Evolutionary conservation across 75 land plant species (phyloP).

Genomic region (Adiantum capillusveneris): DNA sequence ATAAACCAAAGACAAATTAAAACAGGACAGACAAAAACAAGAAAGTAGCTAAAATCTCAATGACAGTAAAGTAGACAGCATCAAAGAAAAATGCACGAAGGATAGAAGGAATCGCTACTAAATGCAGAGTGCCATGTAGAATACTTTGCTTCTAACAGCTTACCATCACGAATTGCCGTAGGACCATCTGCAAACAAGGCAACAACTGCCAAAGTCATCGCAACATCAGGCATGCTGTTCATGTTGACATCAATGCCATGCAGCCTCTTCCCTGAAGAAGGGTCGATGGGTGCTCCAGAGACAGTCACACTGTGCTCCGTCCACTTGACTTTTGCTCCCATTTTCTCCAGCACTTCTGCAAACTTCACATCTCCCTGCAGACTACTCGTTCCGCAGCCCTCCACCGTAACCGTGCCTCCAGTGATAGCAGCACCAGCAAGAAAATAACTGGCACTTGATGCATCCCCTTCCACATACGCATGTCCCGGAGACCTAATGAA

Average conservation of each 20-base stretch:
- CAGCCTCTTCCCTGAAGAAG: constrained; percentile 50
- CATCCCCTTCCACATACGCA: constrained; percentile 99
- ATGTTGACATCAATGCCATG: constrained; percentile 90
- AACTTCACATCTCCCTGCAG: constrained; percentile 99
- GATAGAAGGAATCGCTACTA: background rate
- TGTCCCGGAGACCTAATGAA: constrained; percentile 72
- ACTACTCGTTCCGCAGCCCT: constrained; percentile 95
- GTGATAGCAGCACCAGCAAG: constrained; percentile 95
- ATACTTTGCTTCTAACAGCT: too few relatives aligned
- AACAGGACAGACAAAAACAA: too few relatives aligned
- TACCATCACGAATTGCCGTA: constrained; percentile 94
- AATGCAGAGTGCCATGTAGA: too few relatives aligned
- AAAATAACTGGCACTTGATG: constrained; percentile 99
- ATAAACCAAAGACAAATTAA: too few relatives aligned
- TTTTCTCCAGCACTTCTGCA: constrained; percentile 95
- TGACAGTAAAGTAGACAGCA: too few relatives aligned
- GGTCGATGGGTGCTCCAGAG: constrained; percentile 64
- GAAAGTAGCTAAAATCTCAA: too few relatives aligned
- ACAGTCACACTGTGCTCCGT: constrained; percentile 89
- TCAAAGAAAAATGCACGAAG: too few relatives aligned
- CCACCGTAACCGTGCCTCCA: constrained; percentile 93
- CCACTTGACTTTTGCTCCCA: constrained; percentile 95
- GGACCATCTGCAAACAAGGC: constrained; percentile 94
- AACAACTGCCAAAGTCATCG: constrained; percentile 97
- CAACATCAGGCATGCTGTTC: constrained; percentile 99